phyloP scores from a whole-genome alignment of 768 basidiomycete species.

The Agaricus subrufescens region DNA sequence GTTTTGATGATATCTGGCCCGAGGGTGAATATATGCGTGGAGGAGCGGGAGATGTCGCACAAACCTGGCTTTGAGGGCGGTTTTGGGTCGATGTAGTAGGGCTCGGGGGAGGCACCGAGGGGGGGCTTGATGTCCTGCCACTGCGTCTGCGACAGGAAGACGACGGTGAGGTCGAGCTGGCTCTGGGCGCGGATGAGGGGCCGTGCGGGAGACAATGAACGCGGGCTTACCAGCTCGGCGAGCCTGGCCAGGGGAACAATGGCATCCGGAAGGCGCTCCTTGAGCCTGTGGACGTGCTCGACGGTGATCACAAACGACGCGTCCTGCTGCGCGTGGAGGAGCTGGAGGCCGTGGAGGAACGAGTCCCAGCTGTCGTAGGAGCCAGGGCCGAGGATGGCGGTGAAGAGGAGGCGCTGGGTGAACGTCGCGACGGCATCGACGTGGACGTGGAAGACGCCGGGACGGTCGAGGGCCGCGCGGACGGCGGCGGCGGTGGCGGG shows the following conservation, averaged over 20 bases:
- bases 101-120: constrained; percentile 67
- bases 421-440: constrained; percentile 60
- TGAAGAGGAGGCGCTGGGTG: constrained; percentile 58
- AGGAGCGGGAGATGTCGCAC: constrained; percentile 11
- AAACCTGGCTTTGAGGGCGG: constrained; percentile 54
- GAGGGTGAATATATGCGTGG: neutral
- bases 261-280: constrained; percentile 56
- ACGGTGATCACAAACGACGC: constrained; percentile 54
- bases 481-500: constrained; percentile 43
- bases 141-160: constrained; percentile 58
- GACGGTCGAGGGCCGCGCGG: constrained; percentile 14
- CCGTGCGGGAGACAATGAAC: neutral
- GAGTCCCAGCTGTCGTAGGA: constrained; percentile 59
- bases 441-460: constrained; percentile 34
- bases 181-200: constrained; percentile 1
- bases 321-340: constrained; percentile 21
- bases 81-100: constrained; percentile 58
- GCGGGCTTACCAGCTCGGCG: constrained; percentile 53
- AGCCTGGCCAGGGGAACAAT: constrained; percentile 69
- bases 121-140: constrained; percentile 76
- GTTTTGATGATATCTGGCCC: constrained; percentile 26
- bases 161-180: constrained; percentile 45
- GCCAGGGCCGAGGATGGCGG: constrained; percentile 51
- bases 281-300: constrained; percentile 65
- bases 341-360: constrained; percentile 64